A percentile compares a stretch with the other conserved stretches of the same genome.
Evolutionary conservation across 1,284 basidiomycete genomes (phyloP).

Genomic region (Erythrobasidium hasegawianum): DNA sequence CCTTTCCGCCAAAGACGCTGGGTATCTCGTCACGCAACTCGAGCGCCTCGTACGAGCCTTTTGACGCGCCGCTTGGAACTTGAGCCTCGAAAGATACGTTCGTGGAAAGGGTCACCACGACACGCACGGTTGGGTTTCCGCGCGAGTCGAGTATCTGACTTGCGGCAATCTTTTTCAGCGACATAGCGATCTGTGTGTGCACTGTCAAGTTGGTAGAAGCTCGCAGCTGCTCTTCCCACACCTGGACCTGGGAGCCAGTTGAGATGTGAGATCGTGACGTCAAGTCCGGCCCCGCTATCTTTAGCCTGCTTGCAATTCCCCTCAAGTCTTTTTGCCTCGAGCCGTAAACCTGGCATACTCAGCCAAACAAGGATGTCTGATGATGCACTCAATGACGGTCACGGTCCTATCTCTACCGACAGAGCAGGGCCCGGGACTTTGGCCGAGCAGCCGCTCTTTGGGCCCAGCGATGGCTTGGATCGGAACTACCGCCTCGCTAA

Average conservation of each 20-base stretch:
- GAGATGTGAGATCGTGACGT: too few species aligned
- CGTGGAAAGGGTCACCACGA: neutral
- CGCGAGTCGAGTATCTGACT: conserved; percentile 1
- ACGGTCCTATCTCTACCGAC: neutral
- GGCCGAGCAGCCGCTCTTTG: neutral
- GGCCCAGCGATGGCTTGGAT: neutral
- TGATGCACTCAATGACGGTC: neutral
- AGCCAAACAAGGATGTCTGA: neutral
- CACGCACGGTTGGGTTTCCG: neutral
- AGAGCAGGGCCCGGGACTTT: neutral
- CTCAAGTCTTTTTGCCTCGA: too few species aligned
- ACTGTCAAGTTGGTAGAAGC: conserved; percentile 45
- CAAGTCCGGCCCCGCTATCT: too few species aligned
- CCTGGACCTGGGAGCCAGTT: too few species aligned
- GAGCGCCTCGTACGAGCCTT: conserved; percentile 94
- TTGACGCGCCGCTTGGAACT: conserved; percentile 96
- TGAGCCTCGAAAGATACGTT: neutral
- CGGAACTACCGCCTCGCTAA: neutral
- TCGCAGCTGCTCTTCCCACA: conserved; percentile 98
- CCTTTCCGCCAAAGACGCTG: conserved; percentile 90
- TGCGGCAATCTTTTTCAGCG: neutral
- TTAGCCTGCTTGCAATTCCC: neutral
- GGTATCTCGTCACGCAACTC: conserved; percentile 98
- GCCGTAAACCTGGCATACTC: neutral
- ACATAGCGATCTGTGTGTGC: neutral